Conservation (phyloP, 345 rosid species). For the Populus alba region DNA sequence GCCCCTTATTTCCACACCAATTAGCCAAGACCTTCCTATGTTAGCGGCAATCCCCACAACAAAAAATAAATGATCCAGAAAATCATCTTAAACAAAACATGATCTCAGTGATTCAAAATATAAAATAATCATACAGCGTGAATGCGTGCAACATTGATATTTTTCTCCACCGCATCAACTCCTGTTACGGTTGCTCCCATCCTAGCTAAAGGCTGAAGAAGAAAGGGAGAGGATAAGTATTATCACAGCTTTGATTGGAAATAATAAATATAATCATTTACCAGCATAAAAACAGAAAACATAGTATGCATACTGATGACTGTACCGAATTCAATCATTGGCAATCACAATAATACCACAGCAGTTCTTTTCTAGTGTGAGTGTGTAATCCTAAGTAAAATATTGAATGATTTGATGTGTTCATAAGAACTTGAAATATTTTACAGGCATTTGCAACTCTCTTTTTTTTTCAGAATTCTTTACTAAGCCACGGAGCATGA, state of each 20-base stretch:
- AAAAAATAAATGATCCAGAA: background rate
- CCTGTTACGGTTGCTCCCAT: slow-evolving; percentile 96
- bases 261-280: background rate
- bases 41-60: background rate
- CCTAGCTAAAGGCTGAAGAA: slow-evolving; percentile 85
- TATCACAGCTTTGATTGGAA: background rate
- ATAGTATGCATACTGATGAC: background rate
- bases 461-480: no score
- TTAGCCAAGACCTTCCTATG: background rate
- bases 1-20: background rate
- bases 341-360: background rate
- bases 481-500: no score
- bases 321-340: background rate
- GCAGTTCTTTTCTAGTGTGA: background rate
- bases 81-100: background rate
- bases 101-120: background rate
- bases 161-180: slow-evolving; percentile 89
- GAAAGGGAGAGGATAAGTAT: slow-evolving; percentile 17
- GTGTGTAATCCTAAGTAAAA: background rate
- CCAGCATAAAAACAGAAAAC: background rate
- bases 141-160: slow-evolving; percentile 79
- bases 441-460: background rate
- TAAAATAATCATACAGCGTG: slow-evolving; percentile 67
- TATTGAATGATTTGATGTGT: background rate
- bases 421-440: background rate